phyloP scores from a whole-genome alignment of 164 flowering plant genomes.

The Vitis rotundifolia region DNA sequence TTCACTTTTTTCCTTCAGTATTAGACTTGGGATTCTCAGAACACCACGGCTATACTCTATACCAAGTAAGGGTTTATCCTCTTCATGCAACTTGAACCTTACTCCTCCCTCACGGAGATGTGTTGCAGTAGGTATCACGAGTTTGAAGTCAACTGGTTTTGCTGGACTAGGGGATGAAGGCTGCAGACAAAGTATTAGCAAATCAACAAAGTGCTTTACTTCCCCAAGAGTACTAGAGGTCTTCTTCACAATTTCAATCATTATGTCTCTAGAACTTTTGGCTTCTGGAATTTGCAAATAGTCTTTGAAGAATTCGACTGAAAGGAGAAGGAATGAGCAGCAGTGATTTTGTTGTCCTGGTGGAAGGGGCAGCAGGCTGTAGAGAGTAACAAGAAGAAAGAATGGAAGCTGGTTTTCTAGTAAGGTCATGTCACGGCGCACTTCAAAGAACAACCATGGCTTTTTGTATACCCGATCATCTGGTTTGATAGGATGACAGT shows the following conservation, averaged over 20 bases:
- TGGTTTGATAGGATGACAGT: too few species aligned
- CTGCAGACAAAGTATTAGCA: too few species aligned
- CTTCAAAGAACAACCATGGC: neutral
- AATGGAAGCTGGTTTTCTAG: too few species aligned
- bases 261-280: too few species aligned
- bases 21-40: slow-evolving; percentile 9
- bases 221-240: neutral
- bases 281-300: too few species aligned
- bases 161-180: too few species aligned
- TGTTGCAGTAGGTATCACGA: slow-evolving; percentile 4
- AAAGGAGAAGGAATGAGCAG: too few species aligned
- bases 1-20: slow-evolving; percentile 3
- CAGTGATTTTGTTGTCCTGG: too few species aligned
- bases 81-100: neutral
- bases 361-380: too few species aligned
- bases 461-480: neutral
- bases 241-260: slow-evolving; percentile 5
- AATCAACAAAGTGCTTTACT: slow-evolving; percentile 17
- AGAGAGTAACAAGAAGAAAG: slow-evolving; percentile 15
- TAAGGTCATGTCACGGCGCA: slow-evolving; percentile 14
- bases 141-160: too few species aligned
- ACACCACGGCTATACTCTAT: neutral
- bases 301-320: too few species aligned
- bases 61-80: neutral
- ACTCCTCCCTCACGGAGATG: slow-evolving; percentile 18